Base-by-base conservation (phyloP, 202 grass and related monocot genomes). In the Musa balbisiana region DNA sequence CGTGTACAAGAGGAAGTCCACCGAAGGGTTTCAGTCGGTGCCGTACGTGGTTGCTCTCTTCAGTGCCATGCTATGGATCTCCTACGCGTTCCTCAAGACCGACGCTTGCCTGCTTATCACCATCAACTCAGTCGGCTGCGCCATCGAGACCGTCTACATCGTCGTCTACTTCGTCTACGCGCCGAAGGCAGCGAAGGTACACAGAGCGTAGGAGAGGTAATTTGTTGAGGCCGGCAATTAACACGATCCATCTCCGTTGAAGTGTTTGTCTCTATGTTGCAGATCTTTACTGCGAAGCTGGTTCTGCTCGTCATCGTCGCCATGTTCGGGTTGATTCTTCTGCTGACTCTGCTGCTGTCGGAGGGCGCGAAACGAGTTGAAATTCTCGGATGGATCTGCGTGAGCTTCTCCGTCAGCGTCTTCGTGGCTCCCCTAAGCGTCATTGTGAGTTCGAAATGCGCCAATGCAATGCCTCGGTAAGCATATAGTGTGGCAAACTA, bases 1-100 rank as follows among this genome's bases (percentile, higher is more conserved):
- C 8, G 78, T 96, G 26, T 92, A 92, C 82, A 86, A 65, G 75
- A 89, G 62, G 75, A 96, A 96, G 72, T 85, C 93, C 16, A 97
- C 90, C 0, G 62, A 93, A 73, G 93, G 90, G 0, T 97, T 97
- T 67, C 93, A 97, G 55, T 97, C 93, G 1, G 73, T 97, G 11
- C 93, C 93, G 0, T 97, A 97, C 67, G 90, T 97, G 9, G 88
- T 93, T 52, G 90, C 90, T 1, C 90, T 97, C 9, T 97, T 97
- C 52, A 97, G 93, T 60, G 86, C 93, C 2, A 93, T 89, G 90
- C 62, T 97, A 26, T 97, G 90, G 93, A 97, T 97, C 68, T 93
- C 87, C 83, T 97, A 97, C 73, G 90, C 93, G 2, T 62, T 90
- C 66, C 51, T 93, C 56, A 87, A 97, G 55, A 84, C 87, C 3